Percentiles rank a stretch among this genome's conserved stretches.
phyloP scores from a whole-genome alignment of 192 early-diverging fungal species.

The Coemansia sp. region DNA sequence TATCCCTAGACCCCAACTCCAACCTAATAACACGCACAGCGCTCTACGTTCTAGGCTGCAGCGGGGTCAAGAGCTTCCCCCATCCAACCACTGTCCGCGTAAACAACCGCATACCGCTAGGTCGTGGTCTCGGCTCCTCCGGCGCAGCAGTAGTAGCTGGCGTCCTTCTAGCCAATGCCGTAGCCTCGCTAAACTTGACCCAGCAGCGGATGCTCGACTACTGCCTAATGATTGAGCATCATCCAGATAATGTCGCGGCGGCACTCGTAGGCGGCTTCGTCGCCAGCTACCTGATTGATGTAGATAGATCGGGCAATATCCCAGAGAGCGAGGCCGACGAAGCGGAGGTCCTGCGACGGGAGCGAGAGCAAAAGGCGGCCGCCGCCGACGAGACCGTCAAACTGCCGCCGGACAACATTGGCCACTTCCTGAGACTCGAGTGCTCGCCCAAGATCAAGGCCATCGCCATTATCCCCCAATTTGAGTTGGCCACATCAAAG shows the following conservation, averaged over 20 bases:
- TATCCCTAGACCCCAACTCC: conserved; percentile 73
- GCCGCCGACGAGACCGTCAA: conserved; percentile 14
- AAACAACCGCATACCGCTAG: conserved; percentile 91
- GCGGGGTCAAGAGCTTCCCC: conserved; percentile 64
- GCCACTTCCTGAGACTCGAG: conserved; percentile 66
- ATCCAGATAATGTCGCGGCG: conserved; percentile 97
- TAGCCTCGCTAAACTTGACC: conserved; percentile 66
- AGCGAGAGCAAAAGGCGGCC: conserved; percentile 20
- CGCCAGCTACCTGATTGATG: conserved; percentile 75
- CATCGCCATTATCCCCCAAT: conserved; percentile 83
- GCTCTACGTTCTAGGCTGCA: conserved; percentile 79
- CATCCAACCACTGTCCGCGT: conserved; percentile 68
- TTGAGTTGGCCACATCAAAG: conserved; percentile 89
- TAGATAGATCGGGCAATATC: conserved; percentile 32
- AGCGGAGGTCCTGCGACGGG: conserved; percentile 10
- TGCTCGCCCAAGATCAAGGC: conserved; percentile 72
- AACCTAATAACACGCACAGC: conserved; percentile 95
- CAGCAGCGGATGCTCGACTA: conserved; percentile 88
- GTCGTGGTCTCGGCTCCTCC: conserved; percentile 95
- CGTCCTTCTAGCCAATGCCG: conserved; percentile 76
- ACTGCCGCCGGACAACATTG: conserved; percentile 64
- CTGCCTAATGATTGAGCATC: conserved; percentile 89
- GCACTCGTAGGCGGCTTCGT: conserved; percentile 94
- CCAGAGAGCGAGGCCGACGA: conserved; percentile 35
- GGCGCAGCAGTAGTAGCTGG: conserved; percentile 96